Evolutionary conservation across 2,329 filamentous ascomycete genomes (phyloP), one percentile per base, ranked within the genome.

Genomic region (Madurella mycetomatis): DNA sequence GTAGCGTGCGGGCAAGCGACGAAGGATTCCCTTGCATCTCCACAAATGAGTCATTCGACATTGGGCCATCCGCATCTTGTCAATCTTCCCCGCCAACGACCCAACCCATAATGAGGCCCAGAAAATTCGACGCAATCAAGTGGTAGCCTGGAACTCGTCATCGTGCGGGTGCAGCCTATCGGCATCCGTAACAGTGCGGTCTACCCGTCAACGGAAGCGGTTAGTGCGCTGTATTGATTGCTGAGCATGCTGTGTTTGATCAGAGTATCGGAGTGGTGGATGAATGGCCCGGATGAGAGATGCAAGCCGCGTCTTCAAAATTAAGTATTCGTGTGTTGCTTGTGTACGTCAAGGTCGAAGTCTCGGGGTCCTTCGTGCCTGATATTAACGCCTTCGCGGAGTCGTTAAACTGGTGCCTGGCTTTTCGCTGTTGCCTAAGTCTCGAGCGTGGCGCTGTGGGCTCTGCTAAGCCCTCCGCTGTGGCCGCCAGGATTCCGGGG

Each of bases 401-500:
- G 12, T 15, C 40, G 49, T 32, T 15, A 46, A 49, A 53, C 34
- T 53, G 47, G 31, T 50, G 11, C 30, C 40, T 25, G 34, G 34
- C 17, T 52, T 52, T 52, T 49, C 8, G 44, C 45, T 54, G 55
- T 42, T 57, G 55, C 55, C 55, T 57, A 51, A 41, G 51, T 30
- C 51, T 13, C 13, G 51, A 47, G 51, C 48, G 51, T 37, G 34
- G 34, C 55, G 39, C 41, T 25, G 25, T 19, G 19, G 34, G 19
- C 31, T 44, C 2, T 52, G 55, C 55, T 54, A 48, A 48, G 55
- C 55, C 55, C 15, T 48, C 44, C 16, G 31, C 31, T 16, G 34
- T n/a, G 31, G 43, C 47, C 41, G 16, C 31, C 41, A 44, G 16
- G 9, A 30, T 30, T 17, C 44, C n/a, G 4, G 34, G 34, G 11